phyloP scores from a whole-genome alignment of 1,139 yeast species.

The Suhomyces maxii region DNA sequence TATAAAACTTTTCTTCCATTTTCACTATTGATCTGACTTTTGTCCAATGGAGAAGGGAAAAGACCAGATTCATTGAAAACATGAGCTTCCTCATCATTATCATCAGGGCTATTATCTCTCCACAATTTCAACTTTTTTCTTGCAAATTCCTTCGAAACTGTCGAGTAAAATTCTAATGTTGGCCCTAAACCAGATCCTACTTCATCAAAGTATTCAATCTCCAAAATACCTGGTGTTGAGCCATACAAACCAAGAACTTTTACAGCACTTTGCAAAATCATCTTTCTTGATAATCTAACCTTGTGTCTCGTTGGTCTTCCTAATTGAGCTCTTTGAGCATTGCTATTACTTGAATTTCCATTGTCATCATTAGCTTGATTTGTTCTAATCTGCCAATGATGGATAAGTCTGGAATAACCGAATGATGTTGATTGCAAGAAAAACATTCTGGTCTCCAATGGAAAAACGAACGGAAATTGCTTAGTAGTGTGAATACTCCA shows the following conservation, averaged over 20 bases:
- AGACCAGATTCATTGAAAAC: slow-evolving; percentile 53
- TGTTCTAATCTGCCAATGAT: slow-evolving; percentile 67
- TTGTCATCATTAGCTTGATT: slow-evolving; percentile 40
- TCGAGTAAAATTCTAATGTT: slow-evolving; percentile 86
- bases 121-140: slow-evolving; percentile 61
- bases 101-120: slow-evolving; percentile 48
- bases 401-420: slow-evolving; percentile 84
- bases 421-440: slow-evolving; percentile 87
- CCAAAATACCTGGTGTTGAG: slow-evolving; percentile 75
- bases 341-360: slow-evolving; percentile 12
- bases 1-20: slow-evolving; percentile 48
- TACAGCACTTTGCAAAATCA: slow-evolving; percentile 73
- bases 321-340: slow-evolving; percentile 41
- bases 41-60: slow-evolving; percentile 69
- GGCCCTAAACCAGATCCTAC: slow-evolving; percentile 98
- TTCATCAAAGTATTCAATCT: slow-evolving; percentile 86
- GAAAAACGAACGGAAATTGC: slow-evolving; percentile 78
- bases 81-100: slow-evolving; percentile 35
- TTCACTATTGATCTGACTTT: slow-evolving; percentile 26
- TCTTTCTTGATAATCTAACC: slow-evolving; percentile 71
- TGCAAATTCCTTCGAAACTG: slow-evolving; percentile 74
- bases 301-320: slow-evolving; percentile 84
- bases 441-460: slow-evolving; percentile 75
- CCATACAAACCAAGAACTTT: slow-evolving; percentile 80
- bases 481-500: slow-evolving; percentile 80